Percentiles rank a stretch among this genome's conserved stretches.
phyloP scores from a whole-genome alignment of 2,329 filamentous ascomycete genomes.

The Scedosporium boydii region DNA sequence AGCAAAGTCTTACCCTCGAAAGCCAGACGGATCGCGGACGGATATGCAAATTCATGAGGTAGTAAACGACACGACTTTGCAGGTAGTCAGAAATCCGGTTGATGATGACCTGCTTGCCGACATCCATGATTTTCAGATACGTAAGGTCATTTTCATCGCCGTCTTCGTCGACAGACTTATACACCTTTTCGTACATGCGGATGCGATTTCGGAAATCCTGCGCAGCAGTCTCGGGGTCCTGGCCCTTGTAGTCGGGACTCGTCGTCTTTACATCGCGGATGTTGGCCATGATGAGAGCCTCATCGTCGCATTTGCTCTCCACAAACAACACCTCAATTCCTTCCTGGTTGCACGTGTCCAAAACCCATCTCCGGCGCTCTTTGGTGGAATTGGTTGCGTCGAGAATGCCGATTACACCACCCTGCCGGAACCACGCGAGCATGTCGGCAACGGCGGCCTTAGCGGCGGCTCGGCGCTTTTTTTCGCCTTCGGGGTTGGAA shows the following conservation, averaged over 20 bases:
- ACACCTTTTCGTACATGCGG: constrained; percentile 93
- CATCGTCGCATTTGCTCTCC: constrained; percentile 93
- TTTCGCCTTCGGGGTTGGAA: constrained; percentile 81
- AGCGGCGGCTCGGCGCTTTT: constrained; percentile 76
- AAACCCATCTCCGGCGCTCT: constrained; percentile 79
- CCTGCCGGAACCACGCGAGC: constrained; percentile 77
- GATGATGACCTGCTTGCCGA: constrained; percentile 93
- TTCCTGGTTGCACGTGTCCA: constrained; percentile 64
- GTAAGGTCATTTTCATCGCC: constrained; percentile 76
- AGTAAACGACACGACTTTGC: constrained; percentile 93
- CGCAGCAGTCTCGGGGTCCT: constrained; percentile 86
- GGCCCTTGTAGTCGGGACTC: constrained; percentile 86
- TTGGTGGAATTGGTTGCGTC: constrained; percentile 98
- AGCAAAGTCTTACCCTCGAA: constrained; percentile 58
- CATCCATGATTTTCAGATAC: constrained; percentile 95
- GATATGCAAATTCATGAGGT: constrained; percentile 97
- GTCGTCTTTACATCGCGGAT: constrained; percentile 96
- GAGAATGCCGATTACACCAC: constrained; percentile 82
- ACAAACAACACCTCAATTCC: constrained; percentile 89
- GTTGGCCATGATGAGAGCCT: constrained; percentile 95
- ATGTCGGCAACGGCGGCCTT: constrained; percentile 90
- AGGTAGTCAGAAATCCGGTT: constrained; percentile 96
- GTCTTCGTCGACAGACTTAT: constrained; percentile 79
- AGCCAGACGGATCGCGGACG: constrained; percentile 94
- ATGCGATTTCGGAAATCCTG: constrained; percentile 91